Percentiles rank a stretch among this genome's conserved stretches.
These are phyloP conservation scores for Rhynchospora pubera DNA, from an alignment of 176 grass and related monocot species.

Conservation along the genomic window DNA sequence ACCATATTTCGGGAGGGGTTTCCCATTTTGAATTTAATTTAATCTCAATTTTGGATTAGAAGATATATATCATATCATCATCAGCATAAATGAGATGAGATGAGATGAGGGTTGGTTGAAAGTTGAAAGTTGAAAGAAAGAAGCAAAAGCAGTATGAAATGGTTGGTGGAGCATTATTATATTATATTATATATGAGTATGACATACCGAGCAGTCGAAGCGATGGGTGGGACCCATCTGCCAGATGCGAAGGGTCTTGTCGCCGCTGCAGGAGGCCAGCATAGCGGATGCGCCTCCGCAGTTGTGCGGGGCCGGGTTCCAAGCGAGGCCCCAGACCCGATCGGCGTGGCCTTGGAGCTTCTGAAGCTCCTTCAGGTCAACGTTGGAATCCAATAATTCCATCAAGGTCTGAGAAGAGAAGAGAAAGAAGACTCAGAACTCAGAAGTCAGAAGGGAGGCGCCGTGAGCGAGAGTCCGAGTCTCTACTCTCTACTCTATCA, in stretches of 20 bases:
- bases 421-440: too few species aligned
- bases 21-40: background rate
- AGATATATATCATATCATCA: background rate
- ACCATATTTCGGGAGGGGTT: background rate
- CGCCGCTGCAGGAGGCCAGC: conserved; percentile 79
- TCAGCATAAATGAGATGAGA: background rate
- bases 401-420: too few species aligned
- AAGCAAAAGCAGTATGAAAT: too few species aligned
- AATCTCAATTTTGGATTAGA: background rate
- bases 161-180: too few species aligned
- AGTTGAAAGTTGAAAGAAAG: background rate
- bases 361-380: conserved; percentile 62
- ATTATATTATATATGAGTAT: too few species aligned
- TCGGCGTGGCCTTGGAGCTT: conserved; percentile 66
- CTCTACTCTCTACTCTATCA: too few species aligned
- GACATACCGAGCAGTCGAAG: conserved; percentile 68
- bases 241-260: conserved; percentile 90
- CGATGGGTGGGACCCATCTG: conserved; percentile 41
- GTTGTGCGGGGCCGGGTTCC: conserved; percentile 49
- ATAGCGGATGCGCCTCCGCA: conserved; percentile 35
- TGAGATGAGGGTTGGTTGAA: too few species aligned
- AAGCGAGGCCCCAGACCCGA: conserved; percentile 81
- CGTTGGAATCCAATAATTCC: conserved; percentile 21
- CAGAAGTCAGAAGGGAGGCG: too few species aligned
- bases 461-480: background rate